Conservation (phyloP, 2,329 filamentous ascomycete species). For the Hypoxylon sp. region DNA sequence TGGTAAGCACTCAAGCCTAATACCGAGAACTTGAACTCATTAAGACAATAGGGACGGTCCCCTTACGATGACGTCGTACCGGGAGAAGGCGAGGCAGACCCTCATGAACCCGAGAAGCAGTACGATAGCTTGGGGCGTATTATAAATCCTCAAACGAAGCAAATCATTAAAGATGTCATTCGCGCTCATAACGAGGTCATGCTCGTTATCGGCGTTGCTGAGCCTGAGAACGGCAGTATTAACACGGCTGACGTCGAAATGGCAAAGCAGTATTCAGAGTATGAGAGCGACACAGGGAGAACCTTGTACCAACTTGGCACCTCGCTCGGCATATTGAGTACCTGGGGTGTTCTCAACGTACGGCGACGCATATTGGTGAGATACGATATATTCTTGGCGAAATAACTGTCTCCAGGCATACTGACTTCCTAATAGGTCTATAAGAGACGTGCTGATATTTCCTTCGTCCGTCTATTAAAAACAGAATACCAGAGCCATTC, state of each 20-base stretch:
- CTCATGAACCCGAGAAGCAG: slow-evolving; percentile 61
- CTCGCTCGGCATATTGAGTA: slow-evolving; percentile 59
- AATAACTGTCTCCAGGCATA: neutral
- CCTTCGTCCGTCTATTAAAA: slow-evolving; percentile 62
- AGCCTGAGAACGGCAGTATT: slow-evolving; percentile 65
- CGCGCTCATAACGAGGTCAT: slow-evolving; percentile 75
- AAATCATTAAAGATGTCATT: slow-evolving; percentile 70
- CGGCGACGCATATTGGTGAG: slow-evolving; percentile 69
- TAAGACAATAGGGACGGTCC: slow-evolving; percentile 65
- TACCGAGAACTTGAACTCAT: slow-evolving; percentile 10
- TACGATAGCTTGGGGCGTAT: slow-evolving; percentile 71
- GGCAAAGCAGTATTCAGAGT: slow-evolving; percentile 61
- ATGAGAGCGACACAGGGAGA: slow-evolving; percentile 64
- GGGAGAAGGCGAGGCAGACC: slow-evolving; percentile 62
- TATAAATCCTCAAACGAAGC: slow-evolving; percentile 68
- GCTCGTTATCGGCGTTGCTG: slow-evolving; percentile 73
- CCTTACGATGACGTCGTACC: slow-evolving; percentile 71
- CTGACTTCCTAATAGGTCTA: slow-evolving; percentile 61
- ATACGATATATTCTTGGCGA: neutral
- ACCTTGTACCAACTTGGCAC: slow-evolving; percentile 56
- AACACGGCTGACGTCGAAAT: slow-evolving; percentile 57
- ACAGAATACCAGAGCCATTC: slow-evolving; percentile 56
- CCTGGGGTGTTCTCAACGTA: slow-evolving; percentile 68
- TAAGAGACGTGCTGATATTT: slow-evolving; percentile 63
- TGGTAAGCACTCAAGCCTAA: slow-evolving; percentile 59